Percentiles rank a stretch among this genome's conserved stretches.
Evolutionary conservation across 345 rosid genomes (phyloP).

Genomic region (Adansonia digitata): DNA sequence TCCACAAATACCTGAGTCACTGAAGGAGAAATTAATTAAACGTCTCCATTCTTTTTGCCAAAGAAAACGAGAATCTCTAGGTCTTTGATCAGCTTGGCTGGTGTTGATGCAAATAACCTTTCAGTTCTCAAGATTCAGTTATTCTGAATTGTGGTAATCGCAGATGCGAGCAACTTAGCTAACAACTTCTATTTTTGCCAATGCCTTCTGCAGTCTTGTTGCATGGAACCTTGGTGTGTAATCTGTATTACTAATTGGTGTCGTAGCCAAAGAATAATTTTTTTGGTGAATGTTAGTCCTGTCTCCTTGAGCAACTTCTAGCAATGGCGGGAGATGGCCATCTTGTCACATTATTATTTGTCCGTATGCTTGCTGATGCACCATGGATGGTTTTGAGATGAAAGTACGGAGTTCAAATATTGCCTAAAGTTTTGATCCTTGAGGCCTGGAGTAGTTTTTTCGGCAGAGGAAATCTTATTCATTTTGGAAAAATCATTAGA

Average conservation of each 20-base stretch:
- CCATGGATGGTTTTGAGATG: constrained; percentile 17
- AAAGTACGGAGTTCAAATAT: constrained; percentile 12
- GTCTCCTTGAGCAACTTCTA: constrained; percentile 10
- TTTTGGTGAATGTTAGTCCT: constrained; percentile 7
- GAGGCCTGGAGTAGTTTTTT: constrained; percentile 16
- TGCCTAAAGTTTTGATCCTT: constrained; percentile 14
- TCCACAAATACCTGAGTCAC: constrained; percentile 56
- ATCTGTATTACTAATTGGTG: constrained; percentile 17
- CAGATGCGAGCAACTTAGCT: neutral
- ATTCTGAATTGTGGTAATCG: neutral
- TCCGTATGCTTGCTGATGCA: neutral
- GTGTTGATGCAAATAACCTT: constrained; percentile 11
- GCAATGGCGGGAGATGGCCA: constrained; percentile 7
- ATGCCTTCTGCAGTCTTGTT: constrained; percentile 27
- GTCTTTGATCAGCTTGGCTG: constrained; percentile 20
- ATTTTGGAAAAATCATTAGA: neutral
- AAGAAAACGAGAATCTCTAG: constrained; percentile 26
- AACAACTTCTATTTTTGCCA: neutral
- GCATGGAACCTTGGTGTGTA: constrained; percentile 15
- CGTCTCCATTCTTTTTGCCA: constrained; percentile 41
- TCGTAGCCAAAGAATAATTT: no score
- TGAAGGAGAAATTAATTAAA: constrained; percentile 64
- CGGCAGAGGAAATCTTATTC: constrained; percentile 4
- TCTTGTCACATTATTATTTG: no score
- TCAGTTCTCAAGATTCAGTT: neutral